Base-by-base conservation (phyloP, 2,329 filamentous ascomycete genomes). In the Coniella vitis region DNA sequence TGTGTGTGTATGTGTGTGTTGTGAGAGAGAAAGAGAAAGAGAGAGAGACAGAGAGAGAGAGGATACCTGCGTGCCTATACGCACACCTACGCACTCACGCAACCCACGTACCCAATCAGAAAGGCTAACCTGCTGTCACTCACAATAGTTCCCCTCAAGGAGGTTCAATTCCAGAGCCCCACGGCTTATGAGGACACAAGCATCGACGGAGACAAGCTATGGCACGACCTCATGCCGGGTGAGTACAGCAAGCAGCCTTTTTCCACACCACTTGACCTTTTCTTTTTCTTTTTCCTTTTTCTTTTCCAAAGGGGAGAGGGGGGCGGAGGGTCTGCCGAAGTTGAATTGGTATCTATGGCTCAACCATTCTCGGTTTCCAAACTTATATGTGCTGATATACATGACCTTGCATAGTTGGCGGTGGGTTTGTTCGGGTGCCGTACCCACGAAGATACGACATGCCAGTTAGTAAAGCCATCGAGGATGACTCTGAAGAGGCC, bases 351-450 rank as follows among this genome's bases (percentile, higher is more conserved):
- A n/a, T n/a, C n/a, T n/a, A n/a, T n/a, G n/a, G n/a, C n/a, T 29
- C 5, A 29, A 10, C 25, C 10, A 5, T 29, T 5, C 25, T 29
- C 10, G 10, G 25, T 29, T 10, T 10, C 10, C 25, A 10, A 5
- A 29, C 25, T 29, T 29, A n/a, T n/a, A n/a, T n/a, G 25, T 29
- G 25, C 40, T 29, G 10, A 42, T 35, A 2, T 37, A 20, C 21
- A 36, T 38, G 25, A 5, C n/a, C 3, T 2, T 1, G 3, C 13
- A 3, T 22, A 50, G 51, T 50, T 17, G 51, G 51, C 25, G 49
- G 43, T 22, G 51, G 51, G 14, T 53, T 50, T 9, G 43, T 53
- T 21, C 51, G 51, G 12, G 51, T 53, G 35, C 47, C 51, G 2
- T 25, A 40, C 34, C 51, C 51, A n/a, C 43, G 47, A 12, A 21